These are phyloP conservation scores for Penicillium fimorum DNA, from an alignment of 495 filamentous ascomycete species.

Conservation along the genomic window DNA sequence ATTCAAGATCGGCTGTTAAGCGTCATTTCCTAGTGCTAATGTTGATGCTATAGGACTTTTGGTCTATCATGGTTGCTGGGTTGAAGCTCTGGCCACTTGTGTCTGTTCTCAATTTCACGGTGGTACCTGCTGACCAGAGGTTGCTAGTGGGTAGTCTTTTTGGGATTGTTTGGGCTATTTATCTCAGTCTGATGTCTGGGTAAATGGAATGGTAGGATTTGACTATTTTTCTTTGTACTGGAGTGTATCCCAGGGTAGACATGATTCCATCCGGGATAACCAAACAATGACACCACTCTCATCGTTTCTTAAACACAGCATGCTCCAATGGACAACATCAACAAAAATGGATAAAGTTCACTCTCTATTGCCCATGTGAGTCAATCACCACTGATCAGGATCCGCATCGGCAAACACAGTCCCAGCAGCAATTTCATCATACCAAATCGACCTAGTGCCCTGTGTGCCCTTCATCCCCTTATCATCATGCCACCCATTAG, in stretches of 20 bases:
- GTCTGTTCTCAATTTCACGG: conserved; percentile 68
- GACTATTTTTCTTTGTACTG: not conserved
- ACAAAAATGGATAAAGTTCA: not conserved
- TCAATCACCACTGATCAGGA: not conserved
- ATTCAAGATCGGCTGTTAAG: not conserved
- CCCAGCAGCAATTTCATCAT: conserved; percentile 52
- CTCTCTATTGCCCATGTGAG: not conserved
- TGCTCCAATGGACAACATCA: not conserved
- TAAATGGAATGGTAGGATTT: conserved; percentile 9
- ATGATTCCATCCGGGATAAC: not conserved
- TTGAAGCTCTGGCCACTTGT: conserved; percentile 82
- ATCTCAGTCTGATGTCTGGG: conserved; percentile 49
- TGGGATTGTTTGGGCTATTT: too few species aligned
- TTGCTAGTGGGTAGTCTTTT: conserved; percentile 54
- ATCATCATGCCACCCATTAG: conserved; percentile 56
- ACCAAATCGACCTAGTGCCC: conserved; percentile 51
- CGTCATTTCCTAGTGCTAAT: conserved; percentile 3
- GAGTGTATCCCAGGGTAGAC: too few species aligned
- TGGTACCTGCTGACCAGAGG: conserved; percentile 68
- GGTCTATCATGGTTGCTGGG: conserved; percentile 64
- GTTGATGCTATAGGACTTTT: conserved; percentile 53
- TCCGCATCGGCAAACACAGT: conserved; percentile 11
- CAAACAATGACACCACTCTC: not conserved
- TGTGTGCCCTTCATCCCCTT: conserved; percentile 43
- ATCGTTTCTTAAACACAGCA: not conserved